Percentiles rank a stretch among this genome's conserved stretches.
Conservation (phyloP, 2,329 filamentous ascomycete species). For the Fusarium xylarioides region DNA sequence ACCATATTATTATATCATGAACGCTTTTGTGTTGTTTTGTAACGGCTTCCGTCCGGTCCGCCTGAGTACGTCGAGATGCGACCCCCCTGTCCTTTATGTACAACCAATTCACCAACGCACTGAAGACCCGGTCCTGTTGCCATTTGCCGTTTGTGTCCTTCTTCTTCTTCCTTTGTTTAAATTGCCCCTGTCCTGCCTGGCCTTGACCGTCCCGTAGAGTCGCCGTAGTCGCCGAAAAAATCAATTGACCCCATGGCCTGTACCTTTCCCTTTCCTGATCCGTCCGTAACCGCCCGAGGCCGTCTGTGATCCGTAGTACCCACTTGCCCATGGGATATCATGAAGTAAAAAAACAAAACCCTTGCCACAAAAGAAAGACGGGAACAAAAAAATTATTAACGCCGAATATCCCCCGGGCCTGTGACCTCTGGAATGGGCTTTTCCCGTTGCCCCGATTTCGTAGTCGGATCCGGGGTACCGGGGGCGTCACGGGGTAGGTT, state of each 20-base stretch:
- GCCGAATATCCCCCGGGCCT: conserved; percentile 36
- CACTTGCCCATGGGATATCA: conserved; percentile 44
- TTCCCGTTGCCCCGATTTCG: conserved; percentile 24
- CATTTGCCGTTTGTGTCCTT: conserved; percentile 33
- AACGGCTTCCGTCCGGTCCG: conserved; percentile 14
- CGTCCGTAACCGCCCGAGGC: conserved; percentile 34
- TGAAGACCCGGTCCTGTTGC: conserved; percentile 36
- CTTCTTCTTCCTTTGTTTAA: conserved; percentile 10
- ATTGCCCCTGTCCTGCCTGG: conserved; percentile 9
- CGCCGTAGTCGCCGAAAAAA: conserved; percentile 34
- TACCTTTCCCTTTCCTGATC: conserved; percentile 28
- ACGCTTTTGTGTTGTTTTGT: conserved; percentile 26
- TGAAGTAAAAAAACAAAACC: conserved; percentile 31
- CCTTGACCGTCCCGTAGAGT: conserved; percentile 28
- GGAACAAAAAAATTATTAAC: conserved; percentile 33
- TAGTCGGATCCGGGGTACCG: conserved; percentile 5
- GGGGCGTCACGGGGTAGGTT: conserved; percentile 30
- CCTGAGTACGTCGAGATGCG: conserved; percentile 16
- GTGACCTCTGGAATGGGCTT: conserved; percentile 18
- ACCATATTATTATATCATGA: conserved; percentile 31
- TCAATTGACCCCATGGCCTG: conserved; percentile 27
- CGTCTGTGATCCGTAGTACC: conserved; percentile 35
- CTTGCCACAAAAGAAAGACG: conserved; percentile 38
- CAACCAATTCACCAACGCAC: conserved; percentile 30
- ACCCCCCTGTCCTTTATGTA: conserved; percentile 28